Percentiles rank a stretch among this genome's conserved stretches.
phyloP scores from a whole-genome alignment of 2,329 filamentous ascomycete species.

The Emydomyces testavorans region DNA sequence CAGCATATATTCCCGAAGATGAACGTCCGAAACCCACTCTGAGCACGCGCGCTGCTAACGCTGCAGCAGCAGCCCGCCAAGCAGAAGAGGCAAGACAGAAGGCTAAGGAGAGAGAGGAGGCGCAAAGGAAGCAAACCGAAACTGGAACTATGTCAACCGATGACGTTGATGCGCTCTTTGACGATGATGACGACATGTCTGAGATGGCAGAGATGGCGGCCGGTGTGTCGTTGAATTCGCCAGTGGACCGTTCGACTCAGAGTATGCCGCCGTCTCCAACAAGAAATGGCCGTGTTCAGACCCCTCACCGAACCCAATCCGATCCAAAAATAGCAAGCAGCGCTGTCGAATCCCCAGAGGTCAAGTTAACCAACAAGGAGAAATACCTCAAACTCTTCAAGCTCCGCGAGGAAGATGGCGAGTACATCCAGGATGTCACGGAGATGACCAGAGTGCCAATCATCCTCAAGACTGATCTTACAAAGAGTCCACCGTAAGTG shows the following conservation, averaged over 20 bases:
- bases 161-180: conserved; percentile 89
- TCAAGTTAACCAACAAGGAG: conserved; percentile 81
- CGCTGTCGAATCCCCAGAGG: conserved; percentile 58
- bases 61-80: conserved; percentile 63
- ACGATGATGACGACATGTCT: conserved; percentile 76
- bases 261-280: conserved; percentile 88
- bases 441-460: conserved; percentile 98
- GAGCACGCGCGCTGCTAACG: conserved; percentile 61
- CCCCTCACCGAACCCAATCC: conserved; percentile 77
- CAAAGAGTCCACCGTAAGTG: conserved; percentile 98
- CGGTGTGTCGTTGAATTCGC: conserved; percentile 65
- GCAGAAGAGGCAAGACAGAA: conserved; percentile 71
- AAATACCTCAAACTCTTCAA: conserved; percentile 88
- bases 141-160: conserved; percentile 89
- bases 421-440: conserved; percentile 95
- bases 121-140: conserved; percentile 83
- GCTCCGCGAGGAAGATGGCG: conserved; percentile 79
- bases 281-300: conserved; percentile 55
- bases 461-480: conserved; percentile 93
- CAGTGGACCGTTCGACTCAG: conserved; percentile 70
- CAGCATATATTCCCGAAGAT: conserved; percentile 90
- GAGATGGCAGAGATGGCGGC: conserved; percentile 86
- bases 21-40: conserved; percentile 77
- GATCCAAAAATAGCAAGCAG: conserved; percentile 77
- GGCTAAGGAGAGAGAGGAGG: conserved; percentile 79